Conservation (phyloP, 208 protist genomes). For the Leishmania mexicana region DNA sequence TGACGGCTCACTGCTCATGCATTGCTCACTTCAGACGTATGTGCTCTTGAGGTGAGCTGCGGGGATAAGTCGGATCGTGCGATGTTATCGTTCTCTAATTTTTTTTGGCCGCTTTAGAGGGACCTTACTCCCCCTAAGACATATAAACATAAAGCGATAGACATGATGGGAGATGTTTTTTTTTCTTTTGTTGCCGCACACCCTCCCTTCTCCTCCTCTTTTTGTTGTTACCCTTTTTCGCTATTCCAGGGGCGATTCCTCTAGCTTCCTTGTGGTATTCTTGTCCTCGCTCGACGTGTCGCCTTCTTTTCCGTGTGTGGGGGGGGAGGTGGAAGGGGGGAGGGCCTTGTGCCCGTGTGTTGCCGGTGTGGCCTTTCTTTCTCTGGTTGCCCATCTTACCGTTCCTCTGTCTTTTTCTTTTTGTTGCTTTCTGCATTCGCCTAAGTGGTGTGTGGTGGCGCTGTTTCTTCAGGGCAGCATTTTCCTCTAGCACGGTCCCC, state of each 20-base stretch:
- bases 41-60: not conserved
- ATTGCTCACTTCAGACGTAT: not conserved
- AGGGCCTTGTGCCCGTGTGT: not conserved
- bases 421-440: not conserved
- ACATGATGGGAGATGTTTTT: not conserved
- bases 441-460: not conserved
- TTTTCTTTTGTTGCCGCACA: not conserved
- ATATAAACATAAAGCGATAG: not conserved
- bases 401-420: not conserved
- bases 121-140: not conserved
- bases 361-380: not conserved
- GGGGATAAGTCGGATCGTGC: not conserved
- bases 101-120: not conserved
- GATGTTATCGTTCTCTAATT: not conserved
- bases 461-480: not conserved
- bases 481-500: not conserved
- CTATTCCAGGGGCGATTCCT: not conserved
- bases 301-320: not conserved
- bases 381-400: not conserved
- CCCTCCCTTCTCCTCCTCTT: too few relatives aligned
- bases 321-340: not conserved
- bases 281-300: not conserved
- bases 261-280: not conserved
- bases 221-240: not conserved
- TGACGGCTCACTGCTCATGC: not conserved